Base-by-base conservation (phyloP, 192 early-diverging fungal species). In the Kappamyces sp. region DNA sequence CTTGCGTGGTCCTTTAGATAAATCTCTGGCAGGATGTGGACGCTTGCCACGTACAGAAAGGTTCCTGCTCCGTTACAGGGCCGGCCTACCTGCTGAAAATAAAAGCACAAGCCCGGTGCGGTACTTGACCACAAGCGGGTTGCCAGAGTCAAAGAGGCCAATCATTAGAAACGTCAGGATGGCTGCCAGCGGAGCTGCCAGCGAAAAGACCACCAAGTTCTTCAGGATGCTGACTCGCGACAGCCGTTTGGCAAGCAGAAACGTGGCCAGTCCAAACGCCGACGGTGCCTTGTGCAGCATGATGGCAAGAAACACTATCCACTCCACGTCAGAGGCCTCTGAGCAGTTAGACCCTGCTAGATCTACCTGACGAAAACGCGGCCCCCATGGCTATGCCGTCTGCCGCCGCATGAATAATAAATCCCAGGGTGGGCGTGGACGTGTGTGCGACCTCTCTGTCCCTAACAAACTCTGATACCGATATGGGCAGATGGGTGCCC, bases 221-320 rank as follows among this genome's bases (percentile, higher is more conserved):
- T 86, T 74, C 35, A 84, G 79, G 40, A 74, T 67, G 15, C 49
- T 65, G 6, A 52, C 57, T 3, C 54, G 61, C 1, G 64, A 43
- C 55, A 82, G 73, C 2, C 90, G 86, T 53, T 90, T 84, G 57
- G 84, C 76, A 51, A 95, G 72, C 13, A 98, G 75, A n/a, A 90
- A 87, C 1, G 90, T 93, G 13, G 88, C 78, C 5, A 98, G 76
- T 0, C 91, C 93, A 70, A 98, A 93, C 0, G 94, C 91, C 3
- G 89, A 84, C 1, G 94, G 94, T 3, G 91, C 92, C 71, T 98
- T 98, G 79, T 98, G 94, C 34, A 98, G 72, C 79, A 95, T 88
- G 58, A 98, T 90, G 2, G 94, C 94, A 13, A 98, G 49, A 64
- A 95, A 98, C 15, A 98, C 89, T 6, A 98, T 85, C 15, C 79